Evolutionary conservation across 371 early-diverging fungal genomes (phyloP).

Genomic region (Gilbertella persicaria): DNA sequence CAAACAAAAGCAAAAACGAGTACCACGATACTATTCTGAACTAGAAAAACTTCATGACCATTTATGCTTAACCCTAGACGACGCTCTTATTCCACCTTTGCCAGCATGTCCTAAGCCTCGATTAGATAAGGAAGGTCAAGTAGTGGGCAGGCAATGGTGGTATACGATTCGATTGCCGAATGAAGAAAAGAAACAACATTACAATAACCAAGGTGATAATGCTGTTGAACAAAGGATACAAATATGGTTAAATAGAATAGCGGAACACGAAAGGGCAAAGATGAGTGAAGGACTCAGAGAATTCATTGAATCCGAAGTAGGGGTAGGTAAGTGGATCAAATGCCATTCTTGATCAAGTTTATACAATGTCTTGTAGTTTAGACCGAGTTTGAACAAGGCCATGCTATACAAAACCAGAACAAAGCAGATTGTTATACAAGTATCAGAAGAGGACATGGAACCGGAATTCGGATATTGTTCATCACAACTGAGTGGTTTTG

Average conservation of each 20-base stretch:
- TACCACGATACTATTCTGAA: slow-evolving; percentile 49
- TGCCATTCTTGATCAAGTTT: background rate
- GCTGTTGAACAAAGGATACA: slow-evolving; percentile 32
- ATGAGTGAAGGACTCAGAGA: slow-evolving; percentile 44
- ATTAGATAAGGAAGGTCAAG: slow-evolving; percentile 32
- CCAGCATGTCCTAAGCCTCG: slow-evolving; percentile 39
- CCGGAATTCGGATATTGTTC: slow-evolving; percentile 30
- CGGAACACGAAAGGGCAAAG: slow-evolving; percentile 32
- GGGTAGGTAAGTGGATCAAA: slow-evolving; percentile 32
- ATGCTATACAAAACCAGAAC: slow-evolving; percentile 1
- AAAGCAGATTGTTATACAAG: slow-evolving; percentile 15
- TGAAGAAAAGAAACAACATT: slow-evolving; percentile 3
- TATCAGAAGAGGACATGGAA: slow-evolving; percentile 32
- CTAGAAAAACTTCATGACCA: slow-evolving; percentile 36
- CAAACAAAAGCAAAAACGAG: slow-evolving; percentile 40
- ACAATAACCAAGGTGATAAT: background rate
- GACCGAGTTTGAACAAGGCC: slow-evolving; percentile 7
- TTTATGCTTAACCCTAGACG: slow-evolving; percentile 33
- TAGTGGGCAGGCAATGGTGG: slow-evolving; percentile 42
- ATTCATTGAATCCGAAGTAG: slow-evolving; percentile 51
- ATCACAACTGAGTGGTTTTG: slow-evolving; percentile 14
- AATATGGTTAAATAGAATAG: slow-evolving; percentile 41
- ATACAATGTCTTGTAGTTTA: slow-evolving; percentile 15
- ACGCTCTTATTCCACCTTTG: slow-evolving; percentile 38
- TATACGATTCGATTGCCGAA: slow-evolving; percentile 16